Conservation (phyloP, 495 filamentous ascomycete genomes). For the Lasiosphaeris hirsuta region DNA sequence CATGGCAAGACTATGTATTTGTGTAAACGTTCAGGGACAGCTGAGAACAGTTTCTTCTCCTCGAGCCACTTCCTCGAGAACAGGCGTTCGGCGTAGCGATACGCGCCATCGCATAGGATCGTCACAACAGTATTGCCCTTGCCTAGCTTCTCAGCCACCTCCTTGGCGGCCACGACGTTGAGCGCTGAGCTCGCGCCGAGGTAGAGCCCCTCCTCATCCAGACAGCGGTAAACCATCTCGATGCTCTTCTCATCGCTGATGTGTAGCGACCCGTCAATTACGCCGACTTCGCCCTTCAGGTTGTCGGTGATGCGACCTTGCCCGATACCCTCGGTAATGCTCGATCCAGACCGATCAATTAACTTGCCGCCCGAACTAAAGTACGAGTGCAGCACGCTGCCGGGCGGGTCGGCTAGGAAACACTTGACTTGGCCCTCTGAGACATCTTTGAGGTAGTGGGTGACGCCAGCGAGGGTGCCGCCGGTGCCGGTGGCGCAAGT, state of each 20-base stretch:
- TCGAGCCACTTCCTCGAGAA: slow-evolving; percentile 88
- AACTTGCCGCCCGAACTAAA: slow-evolving; percentile 81
- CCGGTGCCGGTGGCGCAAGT: slow-evolving; percentile 93
- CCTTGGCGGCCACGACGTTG: slow-evolving; percentile 93
- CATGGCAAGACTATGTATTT: slow-evolving; percentile 92
- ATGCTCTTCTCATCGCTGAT: slow-evolving; percentile 92
- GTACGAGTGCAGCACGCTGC: slow-evolving; percentile 87
- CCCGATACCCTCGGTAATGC: slow-evolving; percentile 96
- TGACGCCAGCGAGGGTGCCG: slow-evolving; percentile 86
- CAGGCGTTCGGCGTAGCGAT: slow-evolving; percentile 89
- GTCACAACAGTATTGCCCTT: slow-evolving; percentile 91
- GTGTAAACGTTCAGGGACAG: slow-evolving; percentile 80
- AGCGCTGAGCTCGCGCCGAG: slow-evolving; percentile 89
- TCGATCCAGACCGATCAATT: slow-evolving; percentile 74
- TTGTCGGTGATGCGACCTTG: slow-evolving; percentile 97
- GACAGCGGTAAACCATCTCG: slow-evolving; percentile 95
- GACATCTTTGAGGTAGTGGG: slow-evolving; percentile 81
- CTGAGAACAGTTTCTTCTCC: slow-evolving; percentile 73
- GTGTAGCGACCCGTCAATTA: slow-evolving; percentile 81
- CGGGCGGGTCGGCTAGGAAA: slow-evolving; percentile 91
- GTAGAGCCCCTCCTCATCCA: slow-evolving; percentile 96
- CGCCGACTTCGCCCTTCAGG: slow-evolving; percentile 74
- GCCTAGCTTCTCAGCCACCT: slow-evolving; percentile 87
- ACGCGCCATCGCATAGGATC: slow-evolving; percentile 90
- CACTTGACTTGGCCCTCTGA: slow-evolving; percentile 79